Evolutionary conservation across 1,284 basidiomycete genomes (phyloP), one percentile per base, ranked within the genome.

Genomic region (Boletus semigastroideus): DNA sequence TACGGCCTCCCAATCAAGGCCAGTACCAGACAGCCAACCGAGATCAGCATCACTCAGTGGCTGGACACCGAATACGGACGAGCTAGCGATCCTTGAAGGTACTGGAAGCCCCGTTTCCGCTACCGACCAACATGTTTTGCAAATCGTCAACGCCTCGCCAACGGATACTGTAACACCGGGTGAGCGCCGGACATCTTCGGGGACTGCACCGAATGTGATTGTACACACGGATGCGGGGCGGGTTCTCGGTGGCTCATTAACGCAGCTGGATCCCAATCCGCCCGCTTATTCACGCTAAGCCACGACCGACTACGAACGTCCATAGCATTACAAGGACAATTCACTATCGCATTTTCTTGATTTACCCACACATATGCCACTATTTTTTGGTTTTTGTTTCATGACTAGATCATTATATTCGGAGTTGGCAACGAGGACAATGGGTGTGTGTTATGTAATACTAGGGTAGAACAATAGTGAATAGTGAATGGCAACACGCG

Each of bases 401-500:
- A 13, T 48, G 36, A 20, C 34, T 14, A 16, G 19, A 20, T 50
- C 17, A 22, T 16, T 17, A 22, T 12, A 19, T 27, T 16, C 11
- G 19, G 39, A 42, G 36, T 1, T 33, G 20, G 57, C 46, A 63
- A 62, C 59, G 63, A 52, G 50, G 53, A 65, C 64, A 66, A 66
- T 66, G 60, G 46, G 31, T 43, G 19, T 20, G 33, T 49, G 20
- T 66, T 63, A 63, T 40, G 52, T 63, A 62, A 63, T 52, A 5
- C 54, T 38, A 6, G 11, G 11, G 22, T 39, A 68, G 66, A 66
- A 71, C 69, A 67, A 67, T 67, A 70, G 48, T 7, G 54, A 48
- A 20, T 28, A 36, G 54, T 65, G 50, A 65, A 54, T 65, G 52
- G 52, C 44, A 30, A 59, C 55, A 48, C 19, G 38, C 43, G 19